phyloP scores from a whole-genome alignment of 1,284 basidiomycete genomes.

The Sanghuangporus weigelae region DNA sequence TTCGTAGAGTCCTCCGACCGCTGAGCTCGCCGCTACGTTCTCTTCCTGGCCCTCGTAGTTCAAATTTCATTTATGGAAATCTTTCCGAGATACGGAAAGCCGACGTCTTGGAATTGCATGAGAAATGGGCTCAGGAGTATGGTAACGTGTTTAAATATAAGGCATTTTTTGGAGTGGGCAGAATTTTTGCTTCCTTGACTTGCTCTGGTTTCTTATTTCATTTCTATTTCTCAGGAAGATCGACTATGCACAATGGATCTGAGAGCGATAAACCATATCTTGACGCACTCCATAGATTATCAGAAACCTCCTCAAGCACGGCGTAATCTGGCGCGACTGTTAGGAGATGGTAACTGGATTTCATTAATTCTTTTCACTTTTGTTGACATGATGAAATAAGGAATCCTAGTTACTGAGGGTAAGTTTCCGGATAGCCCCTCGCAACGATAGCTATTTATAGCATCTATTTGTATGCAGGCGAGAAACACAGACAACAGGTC shows the following conservation, averaged over 20 bases:
- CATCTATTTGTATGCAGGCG: constrained; percentile 1
- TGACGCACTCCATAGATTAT: constrained; percentile 30
- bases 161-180: constrained; percentile 19
- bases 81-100: constrained; percentile 33
- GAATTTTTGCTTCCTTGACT: not conserved
- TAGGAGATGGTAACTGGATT: constrained; percentile 11
- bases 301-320: constrained; percentile 29
- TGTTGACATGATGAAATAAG: not conserved
- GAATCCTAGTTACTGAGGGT: constrained; percentile 17
- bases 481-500: constrained; percentile 17
- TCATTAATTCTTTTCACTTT: not conserved
- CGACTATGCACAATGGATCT: constrained; percentile 30
- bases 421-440: not conserved
- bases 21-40: constrained; percentile 35
- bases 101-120: not conserved
- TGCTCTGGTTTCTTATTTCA: not conserved
- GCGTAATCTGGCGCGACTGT: constrained; percentile 28
- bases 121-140: constrained; percentile 23
- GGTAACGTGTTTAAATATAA: constrained; percentile 19
- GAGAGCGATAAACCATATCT: constrained; percentile 33
- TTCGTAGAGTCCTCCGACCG: not conserved
- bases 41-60: constrained; percentile 46
- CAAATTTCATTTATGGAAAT: constrained; percentile 50
- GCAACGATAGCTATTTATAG: not conserved
- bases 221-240: constrained; percentile 16